Base-by-base conservation (phyloP, 2,329 filamentous ascomycete species). In the Phaeomoniella chlamydospora region DNA sequence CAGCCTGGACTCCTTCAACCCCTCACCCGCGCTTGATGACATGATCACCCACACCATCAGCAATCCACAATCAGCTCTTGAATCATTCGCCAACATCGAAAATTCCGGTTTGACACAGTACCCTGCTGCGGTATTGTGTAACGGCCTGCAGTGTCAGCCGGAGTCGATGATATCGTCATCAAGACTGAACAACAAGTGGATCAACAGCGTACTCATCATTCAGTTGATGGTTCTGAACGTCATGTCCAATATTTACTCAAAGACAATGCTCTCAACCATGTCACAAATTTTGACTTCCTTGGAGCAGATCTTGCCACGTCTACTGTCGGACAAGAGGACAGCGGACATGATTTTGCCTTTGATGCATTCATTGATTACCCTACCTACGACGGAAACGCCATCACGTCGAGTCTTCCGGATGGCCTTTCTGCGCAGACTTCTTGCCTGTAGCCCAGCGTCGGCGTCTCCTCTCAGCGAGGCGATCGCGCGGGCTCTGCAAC, bases 61-160 rank as follows among this genome's bases (percentile, higher is more conserved):
- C 22, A 26, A 26, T 26, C 22, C 22, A 26, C 22, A 36, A 22
- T 11, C 33, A 6, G 32, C 34, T 31, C 47, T 56, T 40, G 54
- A 55, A 45, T 53, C 55, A 47, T 55, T 55, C 46, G 56, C 53
- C 55, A 57, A 61, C 54, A 58, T 60, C 58, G 57, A 65, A 65
- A 72, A 79, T 65, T 72, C 82, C 76, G 84, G 92, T 73, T 67
- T 75, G 90, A 90, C 87, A 94, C 90, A 94, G 94, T 87, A 92
- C 94, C 87, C 90, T 96, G 90, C 90, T 72, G 90, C 74, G 87
- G 80, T 94, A 88, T 94, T 96, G 90, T 96, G 80, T 60, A 19
- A 35, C 30, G 90, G 94, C 90, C 90, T 93, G 90, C 90, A 81
- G 90, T 98, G 90, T 96, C 90, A 76, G 79, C 88, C 82, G 80